Conservation (phyloP, 495 filamentous ascomycete species). For the Penicillium psychrofluorescens region DNA sequence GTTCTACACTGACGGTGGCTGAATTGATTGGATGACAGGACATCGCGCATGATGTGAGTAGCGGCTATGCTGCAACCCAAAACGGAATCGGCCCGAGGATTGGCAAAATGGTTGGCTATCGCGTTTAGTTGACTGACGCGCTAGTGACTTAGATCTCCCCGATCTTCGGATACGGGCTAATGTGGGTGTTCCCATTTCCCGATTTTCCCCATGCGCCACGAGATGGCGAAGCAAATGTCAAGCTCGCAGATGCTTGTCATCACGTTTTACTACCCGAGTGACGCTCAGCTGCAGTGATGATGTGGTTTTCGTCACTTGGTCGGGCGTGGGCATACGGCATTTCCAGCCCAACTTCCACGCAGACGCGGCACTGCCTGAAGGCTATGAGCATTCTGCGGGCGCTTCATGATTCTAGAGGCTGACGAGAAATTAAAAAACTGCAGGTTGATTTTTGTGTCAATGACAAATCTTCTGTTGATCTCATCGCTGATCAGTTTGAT, state of each 20-base stretch:
- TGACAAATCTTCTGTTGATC: constrained; percentile 87
- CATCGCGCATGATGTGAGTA: constrained; percentile 41
- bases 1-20: constrained; percentile 33
- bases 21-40: constrained; percentile 44
- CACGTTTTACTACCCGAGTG: constrained; percentile 26
- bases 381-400: neutral
- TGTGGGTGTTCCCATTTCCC: constrained; percentile 23
- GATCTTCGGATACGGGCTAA: constrained; percentile 39
- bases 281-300: constrained; percentile 2
- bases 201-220: constrained; percentile 21
- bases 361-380: neutral
- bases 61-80: constrained; percentile 27
- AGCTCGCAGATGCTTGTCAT: constrained; percentile 24
- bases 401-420: neutral
- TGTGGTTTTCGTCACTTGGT: neutral
- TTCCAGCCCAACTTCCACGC: constrained; percentile 19
- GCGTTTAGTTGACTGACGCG: constrained; percentile 32
- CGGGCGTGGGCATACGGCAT: neutral
- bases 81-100: constrained; percentile 24
- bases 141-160: constrained; percentile 40
- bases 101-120: constrained; percentile 36
- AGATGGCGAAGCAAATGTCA: neutral
- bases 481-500: constrained; percentile 88
- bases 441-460: constrained; percentile 68
- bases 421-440: constrained; percentile 8